A percentile compares a stretch with the other conserved stretches of the same genome.
phyloP scores from a whole-genome alignment of 2,329 filamentous ascomycete genomes.

The Phaeophleospora eucalypticola region DNA sequence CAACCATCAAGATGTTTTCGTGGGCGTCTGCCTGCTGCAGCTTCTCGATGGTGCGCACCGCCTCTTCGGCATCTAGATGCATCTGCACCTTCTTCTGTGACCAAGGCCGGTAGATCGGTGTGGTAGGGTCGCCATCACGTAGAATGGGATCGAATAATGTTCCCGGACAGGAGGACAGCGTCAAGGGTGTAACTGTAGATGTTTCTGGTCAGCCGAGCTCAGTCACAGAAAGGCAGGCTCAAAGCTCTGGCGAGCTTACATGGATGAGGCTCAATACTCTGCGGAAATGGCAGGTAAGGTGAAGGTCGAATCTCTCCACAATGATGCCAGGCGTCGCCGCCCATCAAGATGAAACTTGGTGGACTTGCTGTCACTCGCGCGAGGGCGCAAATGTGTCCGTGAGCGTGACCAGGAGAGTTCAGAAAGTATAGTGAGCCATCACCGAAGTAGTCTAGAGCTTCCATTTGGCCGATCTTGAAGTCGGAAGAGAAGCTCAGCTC shows the following conservation, averaged over 20 bases:
- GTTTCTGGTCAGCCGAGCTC: neutral
- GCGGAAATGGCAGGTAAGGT: conserved; percentile 38
- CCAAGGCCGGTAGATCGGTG: conserved; percentile 29
- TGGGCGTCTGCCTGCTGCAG: conserved; percentile 45
- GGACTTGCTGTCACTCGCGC: conserved; percentile 38
- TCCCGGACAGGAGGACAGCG: conserved; percentile 37
- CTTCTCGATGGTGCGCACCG: conserved; percentile 42
- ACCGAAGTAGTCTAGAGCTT: conserved; percentile 50
- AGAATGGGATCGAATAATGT: conserved; percentile 39
- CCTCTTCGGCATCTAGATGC: conserved; percentile 30
- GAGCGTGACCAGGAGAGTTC: conserved; percentile 49
- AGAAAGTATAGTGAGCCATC: conserved; percentile 55
- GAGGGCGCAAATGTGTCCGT: conserved; percentile 48
- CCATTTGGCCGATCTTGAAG: conserved; percentile 41
- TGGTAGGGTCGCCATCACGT: conserved; percentile 20
- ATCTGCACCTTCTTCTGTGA: conserved; percentile 21
- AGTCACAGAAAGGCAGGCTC: neutral
- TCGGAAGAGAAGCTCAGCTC: conserved; percentile 33
- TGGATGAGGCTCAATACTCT: conserved; percentile 38
- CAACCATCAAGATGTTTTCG: conserved; percentile 43
- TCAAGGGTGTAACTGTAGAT: conserved; percentile 23
- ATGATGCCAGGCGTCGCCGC: conserved; percentile 46
- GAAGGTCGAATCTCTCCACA: conserved; percentile 45
- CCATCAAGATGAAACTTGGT: conserved; percentile 47
- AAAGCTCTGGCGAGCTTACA: conserved; percentile 4